phyloP scores from a whole-genome alignment of 495 filamentous ascomycete species.

The Astrocystis sublimbata region DNA sequence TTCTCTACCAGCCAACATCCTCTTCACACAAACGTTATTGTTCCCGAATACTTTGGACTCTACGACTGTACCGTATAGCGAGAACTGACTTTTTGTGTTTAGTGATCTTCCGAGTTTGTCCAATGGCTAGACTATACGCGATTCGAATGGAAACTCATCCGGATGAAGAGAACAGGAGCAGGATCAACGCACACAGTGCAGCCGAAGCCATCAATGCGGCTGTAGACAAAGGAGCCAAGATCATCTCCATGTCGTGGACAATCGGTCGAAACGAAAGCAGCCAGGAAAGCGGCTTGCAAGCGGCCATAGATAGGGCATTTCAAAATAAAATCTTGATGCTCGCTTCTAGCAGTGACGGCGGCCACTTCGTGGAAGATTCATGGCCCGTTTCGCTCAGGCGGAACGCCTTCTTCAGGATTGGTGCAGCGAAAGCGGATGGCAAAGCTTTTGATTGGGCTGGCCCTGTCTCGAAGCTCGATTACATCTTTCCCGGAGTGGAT shows the following conservation, averaged over 20 bases:
- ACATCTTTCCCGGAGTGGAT: background rate
- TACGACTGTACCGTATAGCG: background rate
- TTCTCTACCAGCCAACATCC: too few relatives aligned
- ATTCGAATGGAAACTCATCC: background rate
- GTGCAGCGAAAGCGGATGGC: background rate
- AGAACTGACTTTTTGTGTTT: background rate
- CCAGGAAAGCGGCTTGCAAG: background rate
- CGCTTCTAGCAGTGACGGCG: background rate
- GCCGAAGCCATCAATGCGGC: background rate
- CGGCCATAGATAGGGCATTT: background rate
- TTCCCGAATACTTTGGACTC: too few relatives aligned
- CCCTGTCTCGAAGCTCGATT: background rate
- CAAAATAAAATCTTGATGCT: background rate
- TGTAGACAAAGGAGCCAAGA: background rate
- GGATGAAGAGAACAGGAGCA: background rate
- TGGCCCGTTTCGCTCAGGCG: background rate
- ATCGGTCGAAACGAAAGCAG: background rate
- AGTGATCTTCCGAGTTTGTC: slow-evolving; percentile 4
- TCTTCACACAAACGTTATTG: too few relatives aligned
- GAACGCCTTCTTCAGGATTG: background rate
- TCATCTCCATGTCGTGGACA: slow-evolving; percentile 9
- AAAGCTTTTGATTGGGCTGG: background rate
- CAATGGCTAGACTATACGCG: background rate
- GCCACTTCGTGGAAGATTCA: background rate
- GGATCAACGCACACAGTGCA: background rate